phyloP scores from a whole-genome alignment of 139 green algal species.

The Ettlia oleoabundans region DNA sequence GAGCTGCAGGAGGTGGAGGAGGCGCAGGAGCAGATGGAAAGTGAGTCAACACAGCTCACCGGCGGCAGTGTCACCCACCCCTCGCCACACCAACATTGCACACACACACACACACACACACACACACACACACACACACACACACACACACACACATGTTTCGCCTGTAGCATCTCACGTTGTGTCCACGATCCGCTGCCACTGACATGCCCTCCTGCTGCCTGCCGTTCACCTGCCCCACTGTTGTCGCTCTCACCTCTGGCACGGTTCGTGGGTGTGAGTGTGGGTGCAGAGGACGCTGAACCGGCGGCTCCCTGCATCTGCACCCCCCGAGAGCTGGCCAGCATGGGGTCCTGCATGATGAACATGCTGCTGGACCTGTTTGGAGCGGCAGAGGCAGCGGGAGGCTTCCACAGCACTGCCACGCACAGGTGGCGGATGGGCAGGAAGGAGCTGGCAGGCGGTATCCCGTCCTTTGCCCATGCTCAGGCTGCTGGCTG shows the following conservation, averaged over 20 bases:
- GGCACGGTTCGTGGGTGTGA: too few relatives aligned
- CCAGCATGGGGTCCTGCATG: conserved; percentile 25
- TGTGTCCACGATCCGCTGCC: too few relatives aligned
- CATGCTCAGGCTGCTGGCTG: too few relatives aligned
- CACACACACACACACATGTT: too few relatives aligned
- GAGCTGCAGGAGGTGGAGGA: conserved; percentile 33
- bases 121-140: too few relatives aligned
- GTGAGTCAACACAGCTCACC: neutral
- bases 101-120: too few relatives aligned
- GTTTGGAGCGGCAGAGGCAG: conserved; percentile 42
- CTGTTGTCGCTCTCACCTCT: too few relatives aligned
- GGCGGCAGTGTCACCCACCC: neutral
- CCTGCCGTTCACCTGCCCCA: neutral
- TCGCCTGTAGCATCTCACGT: too few relatives aligned
- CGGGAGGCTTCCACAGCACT: conserved; percentile 34
- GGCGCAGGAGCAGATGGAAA: neutral
- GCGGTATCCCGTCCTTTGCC: too few relatives aligned
- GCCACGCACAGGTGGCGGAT: too few relatives aligned
- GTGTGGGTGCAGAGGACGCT: conserved; percentile 7
- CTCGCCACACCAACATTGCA: too few relatives aligned
- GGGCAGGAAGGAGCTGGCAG: too few relatives aligned
- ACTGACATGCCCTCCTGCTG: neutral
- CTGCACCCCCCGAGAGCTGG: conserved; percentile 37
- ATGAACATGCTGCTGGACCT: conserved; percentile 43
- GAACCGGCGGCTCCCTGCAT: conserved; percentile 31